Conservation (phyloP, 2,329 filamentous ascomycete genomes). For the Lachnellula suecica region DNA sequence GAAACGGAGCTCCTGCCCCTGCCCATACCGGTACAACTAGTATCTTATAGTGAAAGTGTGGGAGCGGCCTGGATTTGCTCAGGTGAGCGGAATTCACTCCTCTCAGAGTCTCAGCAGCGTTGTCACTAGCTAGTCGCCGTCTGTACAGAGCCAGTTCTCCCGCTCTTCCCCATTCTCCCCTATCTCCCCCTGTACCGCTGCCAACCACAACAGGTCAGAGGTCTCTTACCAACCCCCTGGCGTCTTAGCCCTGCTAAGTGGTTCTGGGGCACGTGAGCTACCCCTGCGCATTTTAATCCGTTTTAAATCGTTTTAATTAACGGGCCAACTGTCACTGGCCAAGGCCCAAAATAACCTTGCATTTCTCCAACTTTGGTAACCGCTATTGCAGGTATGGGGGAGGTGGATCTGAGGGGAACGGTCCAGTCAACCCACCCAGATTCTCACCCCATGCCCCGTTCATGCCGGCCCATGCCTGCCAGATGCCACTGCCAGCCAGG, state of each 20-base stretch:
- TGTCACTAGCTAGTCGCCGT: not conserved
- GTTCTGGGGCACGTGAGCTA: constrained; percentile 11
- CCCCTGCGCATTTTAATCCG: constrained; percentile 3
- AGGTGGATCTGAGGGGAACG: constrained; percentile 13
- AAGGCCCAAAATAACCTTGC: constrained; percentile 9
- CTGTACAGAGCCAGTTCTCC: not conserved
- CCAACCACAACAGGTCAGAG: not conserved
- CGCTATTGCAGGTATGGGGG: constrained; percentile 6
- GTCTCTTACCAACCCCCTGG: not conserved
- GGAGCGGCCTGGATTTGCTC: not conserved
- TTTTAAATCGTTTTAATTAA: constrained; percentile 4
- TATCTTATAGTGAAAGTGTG: not conserved
- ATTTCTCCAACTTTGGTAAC: constrained; percentile 12
- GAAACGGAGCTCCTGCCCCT: not conserved
- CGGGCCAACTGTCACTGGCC: constrained; percentile 9
- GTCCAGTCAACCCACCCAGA: constrained; percentile 4
- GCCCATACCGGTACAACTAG: not conserved
- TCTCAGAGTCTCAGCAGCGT: too few relatives aligned
- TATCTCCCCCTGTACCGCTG: not conserved
- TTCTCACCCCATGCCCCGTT: not conserved
- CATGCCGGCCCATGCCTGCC: not conserved
- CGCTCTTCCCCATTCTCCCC: too few relatives aligned
- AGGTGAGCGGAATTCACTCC: not conserved
- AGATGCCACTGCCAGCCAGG: constrained; percentile 4
- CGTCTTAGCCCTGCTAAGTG: not conserved